phyloP scores from a whole-genome alignment of 2,329 filamentous ascomycete species.

The Paracoccidioides lutzii region DNA sequence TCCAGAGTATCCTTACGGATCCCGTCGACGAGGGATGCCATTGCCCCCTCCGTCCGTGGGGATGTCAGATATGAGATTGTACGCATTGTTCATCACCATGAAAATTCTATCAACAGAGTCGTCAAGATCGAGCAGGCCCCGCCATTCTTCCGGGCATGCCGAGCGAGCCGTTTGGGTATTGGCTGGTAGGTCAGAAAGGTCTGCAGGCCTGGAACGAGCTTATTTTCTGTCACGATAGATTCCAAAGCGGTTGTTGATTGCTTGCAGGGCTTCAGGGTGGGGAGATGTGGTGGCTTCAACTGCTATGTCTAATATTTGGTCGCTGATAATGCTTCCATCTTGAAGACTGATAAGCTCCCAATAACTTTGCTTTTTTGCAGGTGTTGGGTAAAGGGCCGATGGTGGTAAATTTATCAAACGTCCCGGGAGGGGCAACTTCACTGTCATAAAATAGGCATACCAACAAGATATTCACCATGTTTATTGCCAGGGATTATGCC shows the following conservation, averaged over 20 bases:
- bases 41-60: slow-evolving; percentile 27
- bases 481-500: slow-evolving; percentile 22
- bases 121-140: slow-evolving; percentile 32
- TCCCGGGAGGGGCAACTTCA: slow-evolving; percentile 36
- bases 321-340: slow-evolving; percentile 27
- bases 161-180: slow-evolving; percentile 22
- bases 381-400: slow-evolving; percentile 34
- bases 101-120: slow-evolving; percentile 31
- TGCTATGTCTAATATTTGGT: slow-evolving; percentile 29
- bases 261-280: slow-evolving; percentile 21
- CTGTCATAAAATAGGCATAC: slow-evolving; percentile 54
- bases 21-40: slow-evolving; percentile 26
- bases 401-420: slow-evolving; percentile 45
- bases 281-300: slow-evolving; percentile 27
- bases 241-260: slow-evolving; percentile 23
- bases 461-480: slow-evolving; percentile 42
- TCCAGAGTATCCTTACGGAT: slow-evolving; percentile 23
- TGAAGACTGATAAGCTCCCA: slow-evolving; percentile 36
- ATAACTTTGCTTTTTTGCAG: slow-evolving; percentile 36
- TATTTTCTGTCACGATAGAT: slow-evolving; percentile 18
- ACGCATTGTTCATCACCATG: slow-evolving; percentile 35
- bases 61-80: slow-evolving; percentile 23
- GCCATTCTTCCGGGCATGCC: slow-evolving; percentile 22
- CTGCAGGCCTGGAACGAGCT: slow-evolving; percentile 18
- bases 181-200: slow-evolving; percentile 28